These are phyloP conservation scores for Debaryomyces sp. DNA, from an alignment of 1,139 yeast species.

Conservation along the genomic window DNA sequence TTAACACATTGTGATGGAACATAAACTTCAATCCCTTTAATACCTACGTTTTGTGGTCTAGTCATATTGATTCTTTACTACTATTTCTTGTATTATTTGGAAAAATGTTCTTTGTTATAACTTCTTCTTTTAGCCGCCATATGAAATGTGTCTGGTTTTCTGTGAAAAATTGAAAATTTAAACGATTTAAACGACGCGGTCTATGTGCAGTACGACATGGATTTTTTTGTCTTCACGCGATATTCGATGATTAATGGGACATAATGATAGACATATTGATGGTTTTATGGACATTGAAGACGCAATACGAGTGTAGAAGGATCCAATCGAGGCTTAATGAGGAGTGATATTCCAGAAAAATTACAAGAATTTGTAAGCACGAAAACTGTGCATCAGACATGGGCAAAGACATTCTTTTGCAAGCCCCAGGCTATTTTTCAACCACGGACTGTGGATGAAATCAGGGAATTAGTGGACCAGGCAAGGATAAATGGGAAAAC, in stretches of 20 bases:
- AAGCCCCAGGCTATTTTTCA: conserved; percentile 78
- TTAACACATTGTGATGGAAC: conserved; percentile 82
- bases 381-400: conserved; percentile 60
- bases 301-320: background rate
- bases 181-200: conserved; percentile 2
- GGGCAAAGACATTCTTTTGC: conserved; percentile 91
- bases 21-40: conserved; percentile 92
- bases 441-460: conserved; percentile 67
- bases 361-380: conserved; percentile 38
- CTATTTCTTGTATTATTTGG: background rate
- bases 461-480: conserved; percentile 60
- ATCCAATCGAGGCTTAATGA: background rate
- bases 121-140: conserved; percentile 5
- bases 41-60: conserved; percentile 72
- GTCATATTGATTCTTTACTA: conserved; percentile 11
- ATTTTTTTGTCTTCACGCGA: no score
- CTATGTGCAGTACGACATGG: background rate
- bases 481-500: conserved; percentile 68
- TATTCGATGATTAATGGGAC: background rate
- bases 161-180: conserved; percentile 5
- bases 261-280: background rate
- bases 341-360: conserved; percentile 29
- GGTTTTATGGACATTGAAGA: background rate
- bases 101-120: background rate
- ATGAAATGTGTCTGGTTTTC: background rate